phyloP scores from a whole-genome alignment of 129 eudicot species.

The Artemisia argyi region DNA sequence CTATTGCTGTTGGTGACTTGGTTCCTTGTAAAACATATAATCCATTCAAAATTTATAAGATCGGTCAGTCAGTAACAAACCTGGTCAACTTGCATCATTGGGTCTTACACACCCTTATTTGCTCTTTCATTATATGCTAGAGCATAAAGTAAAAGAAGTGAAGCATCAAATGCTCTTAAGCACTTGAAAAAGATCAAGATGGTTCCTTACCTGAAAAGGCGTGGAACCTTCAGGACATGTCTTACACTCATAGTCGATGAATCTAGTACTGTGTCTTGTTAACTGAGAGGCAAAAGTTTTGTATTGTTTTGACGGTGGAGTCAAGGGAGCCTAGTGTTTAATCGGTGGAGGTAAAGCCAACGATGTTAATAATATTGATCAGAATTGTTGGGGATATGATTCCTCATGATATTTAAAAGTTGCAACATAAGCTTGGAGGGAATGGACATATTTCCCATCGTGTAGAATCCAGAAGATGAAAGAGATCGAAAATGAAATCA shows the following conservation, averaged over 20 bases:
- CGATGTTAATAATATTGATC: neutral
- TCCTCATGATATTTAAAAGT: conserved; percentile 11
- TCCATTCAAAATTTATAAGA: neutral
- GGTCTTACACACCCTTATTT: neutral
- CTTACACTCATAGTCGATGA: neutral
- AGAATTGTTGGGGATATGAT: conserved; percentile 4
- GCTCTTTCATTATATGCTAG: neutral
- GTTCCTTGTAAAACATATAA: too few species aligned
- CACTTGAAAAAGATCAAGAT: conserved; percentile 11
- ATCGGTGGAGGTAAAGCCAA: conserved; percentile 13
- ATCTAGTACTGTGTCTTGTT: neutral
- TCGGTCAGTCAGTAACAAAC: neutral
- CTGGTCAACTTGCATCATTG: neutral
- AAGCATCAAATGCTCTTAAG: conserved; percentile 9
- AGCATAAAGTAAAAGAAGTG: neutral
- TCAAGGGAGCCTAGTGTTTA: neutral
- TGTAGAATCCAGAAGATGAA: neutral
- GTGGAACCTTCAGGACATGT: neutral
- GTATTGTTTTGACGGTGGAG: neutral
- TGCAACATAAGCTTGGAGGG: neutral
- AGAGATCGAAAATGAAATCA: conserved; percentile 12
- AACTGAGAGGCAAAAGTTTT: neutral
- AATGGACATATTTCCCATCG: too few species aligned
- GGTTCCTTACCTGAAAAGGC: neutral
- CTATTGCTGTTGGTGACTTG: too few species aligned